Evolutionary conservation across 805 yeast genomes (phyloP), one percentile per base, ranked within the genome.

Genomic region (Sugiyamaella qingdaonensis): DNA sequence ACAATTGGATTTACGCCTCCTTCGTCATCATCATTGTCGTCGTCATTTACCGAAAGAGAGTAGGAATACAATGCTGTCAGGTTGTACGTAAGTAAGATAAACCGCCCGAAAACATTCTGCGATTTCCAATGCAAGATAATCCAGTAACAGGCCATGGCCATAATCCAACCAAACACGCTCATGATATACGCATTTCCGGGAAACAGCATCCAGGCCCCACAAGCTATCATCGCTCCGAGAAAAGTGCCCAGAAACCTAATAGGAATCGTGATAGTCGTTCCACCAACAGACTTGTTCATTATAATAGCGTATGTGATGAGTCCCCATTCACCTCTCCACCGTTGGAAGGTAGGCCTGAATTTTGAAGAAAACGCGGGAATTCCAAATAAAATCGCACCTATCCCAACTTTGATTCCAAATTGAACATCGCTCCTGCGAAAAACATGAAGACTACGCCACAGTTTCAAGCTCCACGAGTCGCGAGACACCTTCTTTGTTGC

Each of bases 281-380:
- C 95, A 9, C 96, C 96, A 4, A 87, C 71, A 0, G 91, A 84
- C 61, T 86, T 86, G 60, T 85, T 86, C 92, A 88, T 87, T 73
- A 88, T 86, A 52, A 88, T 84, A 60, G 88, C 82, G 60, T 81
- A 88, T 0, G 90, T 83, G n/a, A 86, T 86, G 36, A 88, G 68
- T 0, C 89, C 83, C 96, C 96, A 88, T 65, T 88, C 96, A 13
- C 86, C 85, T 58, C 91, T 70, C 89, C 88, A 86, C 41, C 73
- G 75, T 46, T 71, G 76, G 61, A 87, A 88, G 1, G 64, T 56
- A 4, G 73, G 72, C 48, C 82, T 73, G 0, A 89, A 80, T 10
- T 65, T 63, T 2, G 84, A 82, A 27, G 79, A 62, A 60, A 81
- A 87, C 1, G 95, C 95, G 52, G 88, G 81, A 0, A 79, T 59